phyloP scores from a whole-genome alignment of 169 alveolate species.

The Babesia caballi region DNA sequence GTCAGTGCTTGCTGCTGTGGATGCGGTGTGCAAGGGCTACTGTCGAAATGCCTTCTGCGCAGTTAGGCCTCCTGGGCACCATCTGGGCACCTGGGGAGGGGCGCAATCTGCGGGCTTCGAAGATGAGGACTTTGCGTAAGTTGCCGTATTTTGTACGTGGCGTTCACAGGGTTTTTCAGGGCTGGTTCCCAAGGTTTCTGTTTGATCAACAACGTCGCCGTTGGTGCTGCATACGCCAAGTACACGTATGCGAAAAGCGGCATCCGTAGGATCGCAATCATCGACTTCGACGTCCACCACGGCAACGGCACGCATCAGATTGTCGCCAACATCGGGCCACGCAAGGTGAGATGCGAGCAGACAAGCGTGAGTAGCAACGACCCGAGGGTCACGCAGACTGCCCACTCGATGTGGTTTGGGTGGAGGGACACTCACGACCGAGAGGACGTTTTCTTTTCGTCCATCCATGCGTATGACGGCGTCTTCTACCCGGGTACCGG shows the following conservation, averaged over 20 bases:
- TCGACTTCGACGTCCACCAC: slow-evolving; percentile 99
- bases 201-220: slow-evolving; percentile 94
- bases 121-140: slow-evolving; percentile 76
- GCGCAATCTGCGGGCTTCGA: slow-evolving; percentile 72
- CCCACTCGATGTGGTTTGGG: slow-evolving; percentile 75
- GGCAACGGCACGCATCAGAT: slow-evolving; percentile 99
- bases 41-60: slow-evolving; percentile 87
- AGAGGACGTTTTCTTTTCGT: slow-evolving; percentile 87
- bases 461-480: slow-evolving; percentile 92
- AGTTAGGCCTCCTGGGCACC: slow-evolving; percentile 99
- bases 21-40: slow-evolving; percentile 83
- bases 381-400: background rate
- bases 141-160: slow-evolving; percentile 23
- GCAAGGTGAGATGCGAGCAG: slow-evolving; percentile 42
- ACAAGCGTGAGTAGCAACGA: background rate
- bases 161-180: slow-evolving; percentile 53
- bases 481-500: slow-evolving; percentile 96
- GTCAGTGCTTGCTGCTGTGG: slow-evolving; percentile 87
- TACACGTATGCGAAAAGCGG: slow-evolving; percentile 79
- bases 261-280: slow-evolving; percentile 92
- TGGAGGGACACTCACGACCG: slow-evolving; percentile 85
- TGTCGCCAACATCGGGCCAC: slow-evolving; percentile 81
- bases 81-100: slow-evolving; percentile 96
- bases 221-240: slow-evolving; percentile 96
- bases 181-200: slow-evolving; percentile 97